Evolutionary conservation across 306 rosid genomes (phyloP).

Genomic region (Begonia masoniana): DNA sequence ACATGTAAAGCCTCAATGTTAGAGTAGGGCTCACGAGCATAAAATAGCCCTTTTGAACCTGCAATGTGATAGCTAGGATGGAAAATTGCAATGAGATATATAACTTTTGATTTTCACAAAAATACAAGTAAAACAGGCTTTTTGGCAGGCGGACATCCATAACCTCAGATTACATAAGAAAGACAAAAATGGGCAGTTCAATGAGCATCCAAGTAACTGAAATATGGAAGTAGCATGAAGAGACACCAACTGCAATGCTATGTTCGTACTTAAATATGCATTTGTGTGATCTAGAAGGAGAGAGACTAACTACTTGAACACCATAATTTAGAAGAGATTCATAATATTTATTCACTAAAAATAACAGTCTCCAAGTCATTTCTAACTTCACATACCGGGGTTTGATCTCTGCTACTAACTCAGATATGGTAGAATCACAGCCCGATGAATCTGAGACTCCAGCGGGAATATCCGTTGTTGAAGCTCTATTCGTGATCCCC

Average conservation of each 20-base stretch:
- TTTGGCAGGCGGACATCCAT: too few species aligned
- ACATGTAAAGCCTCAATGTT: constrained; percentile 77
- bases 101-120: background rate
- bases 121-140: too few species aligned
- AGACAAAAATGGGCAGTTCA: too few species aligned
- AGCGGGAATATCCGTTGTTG: constrained; percentile 40
- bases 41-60: constrained; percentile 71
- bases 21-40: constrained; percentile 83
- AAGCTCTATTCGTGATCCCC: constrained; percentile 50
- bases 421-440: constrained; percentile 53
- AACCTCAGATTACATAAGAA: too few species aligned
- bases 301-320: too few species aligned
- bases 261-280: too few species aligned
- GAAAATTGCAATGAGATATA: constrained; percentile 17
- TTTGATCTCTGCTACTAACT: constrained; percentile 77
- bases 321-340: too few species aligned
- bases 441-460: constrained; percentile 47
- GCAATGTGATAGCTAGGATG: constrained; percentile 81
- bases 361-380: constrained; percentile 3
- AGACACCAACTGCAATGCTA: too few species aligned
- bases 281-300: too few species aligned
- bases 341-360: background rate
- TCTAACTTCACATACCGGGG: constrained; percentile 54
- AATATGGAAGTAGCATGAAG: too few species aligned
- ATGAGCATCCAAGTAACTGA: too few species aligned